phyloP scores from a whole-genome alignment of 768 basidiomycete species.

The Russula sp. region DNA sequence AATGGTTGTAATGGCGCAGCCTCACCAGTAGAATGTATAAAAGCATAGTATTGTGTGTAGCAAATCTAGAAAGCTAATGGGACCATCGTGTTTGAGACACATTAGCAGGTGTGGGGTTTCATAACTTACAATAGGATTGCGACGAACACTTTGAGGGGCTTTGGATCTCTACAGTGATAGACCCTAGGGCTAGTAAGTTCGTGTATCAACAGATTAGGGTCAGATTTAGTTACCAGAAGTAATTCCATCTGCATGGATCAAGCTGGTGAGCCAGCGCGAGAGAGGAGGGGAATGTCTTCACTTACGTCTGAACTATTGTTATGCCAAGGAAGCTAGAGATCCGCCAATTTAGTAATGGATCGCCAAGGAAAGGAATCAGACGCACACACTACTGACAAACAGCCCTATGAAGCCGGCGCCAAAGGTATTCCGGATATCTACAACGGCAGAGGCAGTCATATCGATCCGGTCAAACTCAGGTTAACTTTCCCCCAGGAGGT shows the following conservation, averaged over 20 bases:
- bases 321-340: constrained; percentile 1
- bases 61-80: constrained; percentile 38
- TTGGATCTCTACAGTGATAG: background rate
- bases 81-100: background rate
- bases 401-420: constrained; percentile 5
- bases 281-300: background rate
- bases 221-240: background rate
- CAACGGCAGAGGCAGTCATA: background rate
- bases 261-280: background rate
- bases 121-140: constrained; percentile 1
- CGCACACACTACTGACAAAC: constrained; percentile 4
- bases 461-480: background rate
- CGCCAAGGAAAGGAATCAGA: background rate
- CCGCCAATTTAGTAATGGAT: background rate
- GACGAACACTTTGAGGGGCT: background rate
- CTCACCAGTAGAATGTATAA: constrained; percentile 43
- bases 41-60: constrained; percentile 41
- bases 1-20: background rate
- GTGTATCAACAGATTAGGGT: too few species aligned
- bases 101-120: too few species aligned
- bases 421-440: background rate
- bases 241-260: background rate
- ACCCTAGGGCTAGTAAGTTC: background rate
- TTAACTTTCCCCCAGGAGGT: too few species aligned
- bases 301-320: constrained; percentile 7